Evolutionary conservation across 2,329 filamentous ascomycete species (phyloP).

Genomic region (Apiospora arundinis): DNA sequence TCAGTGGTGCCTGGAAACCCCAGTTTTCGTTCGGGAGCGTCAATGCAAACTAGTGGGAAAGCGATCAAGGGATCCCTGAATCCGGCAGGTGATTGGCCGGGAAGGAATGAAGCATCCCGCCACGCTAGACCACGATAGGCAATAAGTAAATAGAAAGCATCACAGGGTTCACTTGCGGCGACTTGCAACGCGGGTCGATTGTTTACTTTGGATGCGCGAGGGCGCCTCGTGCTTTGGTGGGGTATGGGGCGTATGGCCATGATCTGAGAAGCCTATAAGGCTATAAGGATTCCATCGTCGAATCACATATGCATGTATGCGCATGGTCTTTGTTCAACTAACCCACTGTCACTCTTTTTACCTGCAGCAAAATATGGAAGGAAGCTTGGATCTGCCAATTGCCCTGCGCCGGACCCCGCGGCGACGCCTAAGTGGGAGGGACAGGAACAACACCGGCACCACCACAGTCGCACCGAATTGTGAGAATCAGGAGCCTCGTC

Average conservation of each 20-base stretch:
- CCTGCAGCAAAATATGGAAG: constrained; percentile 38
- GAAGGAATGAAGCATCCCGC: constrained; percentile 13
- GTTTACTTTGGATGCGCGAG: constrained; percentile 21
- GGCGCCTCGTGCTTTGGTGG: neutral
- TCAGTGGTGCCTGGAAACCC: neutral
- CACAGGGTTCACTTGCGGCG: constrained; percentile 24
- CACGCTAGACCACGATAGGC: constrained; percentile 47
- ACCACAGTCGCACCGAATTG: constrained; percentile 22
- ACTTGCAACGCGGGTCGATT: constrained; percentile 25
- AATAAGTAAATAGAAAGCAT: constrained; percentile 47
- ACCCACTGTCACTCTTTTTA: neutral
- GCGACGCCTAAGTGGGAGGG: constrained; percentile 37
- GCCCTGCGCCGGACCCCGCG: constrained; percentile 62
- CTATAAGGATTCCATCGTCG: constrained; percentile 11
- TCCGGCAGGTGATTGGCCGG: neutral
- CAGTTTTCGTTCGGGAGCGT: neutral
- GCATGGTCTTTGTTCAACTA: constrained; percentile 1
- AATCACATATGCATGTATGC: constrained; percentile 5
- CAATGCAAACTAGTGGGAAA: constrained; percentile 1
- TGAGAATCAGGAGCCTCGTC: neutral
- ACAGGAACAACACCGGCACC: constrained; percentile 22
- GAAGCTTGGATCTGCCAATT: constrained; percentile 53
- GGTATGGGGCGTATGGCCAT: neutral
- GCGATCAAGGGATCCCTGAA: neutral
- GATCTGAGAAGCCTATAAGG: neutral